Percentiles rank a stretch among this genome's conserved stretches.
Evolutionary conservation across 2,329 filamentous ascomycete species (phyloP).

Genomic region (Fusarium sterilihyphosum): DNA sequence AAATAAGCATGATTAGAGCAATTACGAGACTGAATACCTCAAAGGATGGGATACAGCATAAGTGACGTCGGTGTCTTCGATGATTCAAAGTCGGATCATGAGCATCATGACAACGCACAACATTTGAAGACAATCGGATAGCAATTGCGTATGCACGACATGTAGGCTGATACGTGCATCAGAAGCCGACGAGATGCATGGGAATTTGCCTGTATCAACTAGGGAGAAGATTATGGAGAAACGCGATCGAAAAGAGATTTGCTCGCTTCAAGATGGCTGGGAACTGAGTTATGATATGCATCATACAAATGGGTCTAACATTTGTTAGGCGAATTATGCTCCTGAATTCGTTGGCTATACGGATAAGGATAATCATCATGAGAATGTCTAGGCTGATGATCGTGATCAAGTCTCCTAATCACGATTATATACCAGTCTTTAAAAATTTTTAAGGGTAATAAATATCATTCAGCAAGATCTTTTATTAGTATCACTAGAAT

Average conservation of each 20-base stretch:
- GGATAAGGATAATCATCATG: not conserved
- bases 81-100: not conserved
- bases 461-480: not conserved
- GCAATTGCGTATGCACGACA: not conserved
- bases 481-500: not conserved
- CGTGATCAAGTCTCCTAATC: not conserved
- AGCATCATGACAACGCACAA: constrained; percentile 1
- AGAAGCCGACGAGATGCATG: not conserved
- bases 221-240: not conserved
- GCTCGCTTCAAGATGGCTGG: constrained; percentile 5
- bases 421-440: not conserved
- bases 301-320: not conserved
- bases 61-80: not conserved
- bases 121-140: not conserved
- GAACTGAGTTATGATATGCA: constrained; percentile 23
- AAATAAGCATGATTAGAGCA: constrained; percentile 22
- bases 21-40: not conserved
- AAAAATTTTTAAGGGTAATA: not conserved
- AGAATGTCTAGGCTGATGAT: not conserved
- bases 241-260: constrained; percentile 12
- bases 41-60: not conserved
- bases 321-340: not conserved
- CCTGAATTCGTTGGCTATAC: not conserved
- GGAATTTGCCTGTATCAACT: not conserved
- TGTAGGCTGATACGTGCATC: constrained; percentile 6